Conservation (phyloP, 805 yeast species). For the Schizosaccharomyces lindneri region DNA sequence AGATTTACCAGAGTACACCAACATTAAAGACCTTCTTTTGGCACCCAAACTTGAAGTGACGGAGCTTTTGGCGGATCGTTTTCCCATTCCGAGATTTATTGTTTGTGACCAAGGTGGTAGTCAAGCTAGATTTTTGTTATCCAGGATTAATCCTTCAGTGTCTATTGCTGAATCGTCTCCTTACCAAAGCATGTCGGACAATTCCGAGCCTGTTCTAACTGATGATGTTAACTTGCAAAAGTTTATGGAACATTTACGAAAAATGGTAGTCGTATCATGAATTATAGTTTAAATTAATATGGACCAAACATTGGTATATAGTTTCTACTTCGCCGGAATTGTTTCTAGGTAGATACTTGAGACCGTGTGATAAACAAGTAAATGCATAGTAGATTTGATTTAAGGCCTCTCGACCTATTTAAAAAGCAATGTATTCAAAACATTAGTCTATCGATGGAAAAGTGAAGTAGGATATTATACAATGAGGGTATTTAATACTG, state of each 20-base stretch:
- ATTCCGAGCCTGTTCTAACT: slow-evolving; percentile 60
- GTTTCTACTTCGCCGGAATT: too few species aligned
- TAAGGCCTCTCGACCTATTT: too few species aligned
- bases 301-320: too few species aligned
- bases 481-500: too few species aligned
- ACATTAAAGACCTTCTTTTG: slow-evolving; percentile 63
- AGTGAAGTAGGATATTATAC: too few species aligned
- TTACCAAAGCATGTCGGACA: slow-evolving; percentile 22
- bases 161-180: slow-evolving; percentile 32
- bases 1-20: slow-evolving; percentile 68
- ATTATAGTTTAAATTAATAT: neutral
- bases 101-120: slow-evolving; percentile 97
- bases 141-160: slow-evolving; percentile 84
- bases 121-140: slow-evolving; percentile 86
- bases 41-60: slow-evolving; percentile 86
- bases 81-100: slow-evolving; percentile 92
- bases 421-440: too few species aligned
- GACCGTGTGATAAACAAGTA: too few species aligned
- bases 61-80: slow-evolving; percentile 67
- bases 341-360: too few species aligned
- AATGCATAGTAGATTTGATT: too few species aligned
- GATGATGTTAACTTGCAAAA: slow-evolving; percentile 90
- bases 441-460: too few species aligned
- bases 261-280: slow-evolving; percentile 27
- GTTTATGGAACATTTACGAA: slow-evolving; percentile 83